Evolutionary conservation across 1,139 yeast genomes (phyloP).

Genomic region (Saccharomyces hybrid): DNA sequence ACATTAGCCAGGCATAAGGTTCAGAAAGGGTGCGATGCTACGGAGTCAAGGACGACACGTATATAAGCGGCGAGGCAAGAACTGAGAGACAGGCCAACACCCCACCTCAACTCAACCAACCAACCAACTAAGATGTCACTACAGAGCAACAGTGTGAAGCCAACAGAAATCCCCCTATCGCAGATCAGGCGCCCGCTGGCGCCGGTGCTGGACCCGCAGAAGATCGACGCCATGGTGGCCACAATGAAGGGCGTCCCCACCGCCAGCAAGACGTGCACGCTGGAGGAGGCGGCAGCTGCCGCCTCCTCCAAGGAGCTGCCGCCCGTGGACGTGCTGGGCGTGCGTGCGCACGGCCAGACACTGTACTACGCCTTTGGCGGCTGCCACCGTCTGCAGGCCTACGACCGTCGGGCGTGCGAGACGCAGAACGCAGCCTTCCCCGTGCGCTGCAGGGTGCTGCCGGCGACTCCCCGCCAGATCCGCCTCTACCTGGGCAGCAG

Average conservation of each 20-base stretch:
- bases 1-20: neutral
- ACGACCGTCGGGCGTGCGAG: conserved; percentile 45
- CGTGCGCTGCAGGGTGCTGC: conserved; percentile 59
- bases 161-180: conserved; percentile 53
- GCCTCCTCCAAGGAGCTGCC: conserved; percentile 51
- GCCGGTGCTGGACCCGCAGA: conserved; percentile 65
- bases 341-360: conserved; percentile 52
- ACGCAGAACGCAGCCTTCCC: conserved; percentile 28
- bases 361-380: conserved; percentile 80
- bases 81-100: conserved; percentile 2
- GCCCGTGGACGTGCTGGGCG: conserved; percentile 66
- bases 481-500: conserved; percentile 59
- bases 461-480: conserved; percentile 59
- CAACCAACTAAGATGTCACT: conserved; percentile 33
- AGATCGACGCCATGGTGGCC: conserved; percentile 73
- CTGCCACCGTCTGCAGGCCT: conserved; percentile 76
- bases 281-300: conserved; percentile 38
- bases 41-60: neutral
- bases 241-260: conserved; percentile 58
- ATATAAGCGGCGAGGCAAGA: conserved; percentile 9
- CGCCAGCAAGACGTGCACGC: conserved; percentile 55
- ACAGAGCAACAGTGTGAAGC: conserved; percentile 41
- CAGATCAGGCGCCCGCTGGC: conserved; percentile 73
- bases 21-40: neutral
- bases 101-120: conserved; percentile 4